Evolutionary conservation across 768 basidiomycete genomes (phyloP).

Genomic region (Termitomyces titanicus): DNA sequence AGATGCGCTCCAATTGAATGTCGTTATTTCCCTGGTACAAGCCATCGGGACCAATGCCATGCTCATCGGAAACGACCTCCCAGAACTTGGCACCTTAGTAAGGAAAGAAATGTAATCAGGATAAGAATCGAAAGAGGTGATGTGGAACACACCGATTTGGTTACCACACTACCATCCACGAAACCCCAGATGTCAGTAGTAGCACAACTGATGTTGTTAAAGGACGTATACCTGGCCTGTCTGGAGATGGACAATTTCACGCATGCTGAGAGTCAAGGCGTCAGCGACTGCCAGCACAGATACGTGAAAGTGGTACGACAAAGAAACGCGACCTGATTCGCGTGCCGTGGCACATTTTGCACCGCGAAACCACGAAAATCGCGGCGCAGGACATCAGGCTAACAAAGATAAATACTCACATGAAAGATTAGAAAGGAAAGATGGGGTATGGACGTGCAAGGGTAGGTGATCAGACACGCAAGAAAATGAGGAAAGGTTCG

Average conservation of each 20-base stretch:
- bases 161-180: conserved; percentile 80
- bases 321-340: conserved; percentile 33
- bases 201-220: neutral
- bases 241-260: conserved; percentile 99
- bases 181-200: conserved; percentile 25
- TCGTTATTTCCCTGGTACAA: conserved; percentile 91
- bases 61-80: conserved; percentile 98
- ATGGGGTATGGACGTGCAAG: conserved; percentile 38
- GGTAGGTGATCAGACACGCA: conserved; percentile 42
- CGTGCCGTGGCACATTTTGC: conserved; percentile 18
- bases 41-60: conserved; percentile 93
- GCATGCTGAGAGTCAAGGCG: conserved; percentile 63
- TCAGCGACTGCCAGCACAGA: conserved; percentile 23
- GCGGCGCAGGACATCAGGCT: neutral
- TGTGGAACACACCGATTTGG: conserved; percentile 82
- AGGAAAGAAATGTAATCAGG: conserved; percentile 16
- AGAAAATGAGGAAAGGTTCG: conserved; percentile 37
- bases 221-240: conserved; percentile 81
- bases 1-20: conserved; percentile 95
- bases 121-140: conserved; percentile 16
- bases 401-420: conserved; percentile 29
- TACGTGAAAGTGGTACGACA: conserved; percentile 44
- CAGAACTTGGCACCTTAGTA: conserved; percentile 86
- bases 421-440: conserved; percentile 33
- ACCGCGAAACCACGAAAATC: conserved; percentile 14